These are phyloP conservation scores for Nyctanthes arbortristis DNA, from an alignment of 257 asterid species.

Conservation along the genomic window DNA sequence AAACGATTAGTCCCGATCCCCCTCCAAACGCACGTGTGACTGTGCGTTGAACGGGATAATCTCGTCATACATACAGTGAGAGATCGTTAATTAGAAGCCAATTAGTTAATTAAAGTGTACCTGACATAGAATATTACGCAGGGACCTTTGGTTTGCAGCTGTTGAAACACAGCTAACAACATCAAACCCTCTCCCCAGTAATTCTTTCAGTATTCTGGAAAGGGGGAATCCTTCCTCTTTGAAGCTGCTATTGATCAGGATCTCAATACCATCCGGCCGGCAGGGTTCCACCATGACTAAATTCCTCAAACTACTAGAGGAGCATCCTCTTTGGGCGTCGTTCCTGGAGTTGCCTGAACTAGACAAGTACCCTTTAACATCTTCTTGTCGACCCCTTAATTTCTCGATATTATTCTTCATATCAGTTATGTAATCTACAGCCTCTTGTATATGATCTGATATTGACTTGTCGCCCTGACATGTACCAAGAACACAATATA, in stretches of 20 bases:
- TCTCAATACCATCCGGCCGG: constrained; percentile 46
- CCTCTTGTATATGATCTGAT: constrained; percentile 50
- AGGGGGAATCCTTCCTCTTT: constrained; percentile 29
- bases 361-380: constrained; percentile 11
- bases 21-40: too few relatives aligned
- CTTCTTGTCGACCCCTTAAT: constrained; percentile 27
- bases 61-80: too few relatives aligned
- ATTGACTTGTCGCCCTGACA: constrained; percentile 49
- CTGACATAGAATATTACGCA: constrained; percentile 48
- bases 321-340: constrained; percentile 8
- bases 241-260: constrained; percentile 32
- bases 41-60: too few relatives aligned
- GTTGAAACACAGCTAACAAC: constrained; percentile 45
- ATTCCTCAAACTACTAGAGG: constrained; percentile 6
- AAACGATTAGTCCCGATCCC: background rate
- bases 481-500: background rate
- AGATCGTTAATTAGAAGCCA: too few relatives aligned
- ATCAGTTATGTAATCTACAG: constrained; percentile 37
- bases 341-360: background rate
- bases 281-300: constrained; percentile 36
- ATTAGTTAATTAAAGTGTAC: too few relatives aligned
- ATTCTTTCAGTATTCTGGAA: constrained; percentile 37
- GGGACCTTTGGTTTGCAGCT: constrained; percentile 29
- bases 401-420: constrained; percentile 35
- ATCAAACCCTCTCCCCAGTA: constrained; percentile 33